A percentile compares a stretch with the other conserved stretches of the same genome.
phyloP scores from a whole-genome alignment of 805 yeast genomes.

The Zygosaccharomyces gambellarensis region DNA sequence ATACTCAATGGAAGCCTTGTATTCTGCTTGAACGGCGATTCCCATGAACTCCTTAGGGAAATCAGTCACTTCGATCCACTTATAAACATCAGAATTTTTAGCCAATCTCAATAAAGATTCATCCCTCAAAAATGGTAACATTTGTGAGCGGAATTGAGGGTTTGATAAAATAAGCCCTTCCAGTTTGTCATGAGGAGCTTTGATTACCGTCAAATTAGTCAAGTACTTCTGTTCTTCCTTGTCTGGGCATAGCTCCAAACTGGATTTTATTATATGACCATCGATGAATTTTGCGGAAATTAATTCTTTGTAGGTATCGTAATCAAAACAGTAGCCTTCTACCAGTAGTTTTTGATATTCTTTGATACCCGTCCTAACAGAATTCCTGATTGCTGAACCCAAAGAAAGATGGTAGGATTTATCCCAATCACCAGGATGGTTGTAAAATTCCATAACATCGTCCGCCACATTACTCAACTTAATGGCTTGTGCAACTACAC shows the following conservation, averaged over 20 bases:
- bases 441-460: conserved; percentile 22
- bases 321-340: conserved; percentile 32
- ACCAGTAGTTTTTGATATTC: conserved; percentile 23
- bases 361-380: conserved; percentile 24
- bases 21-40: conserved; percentile 30
- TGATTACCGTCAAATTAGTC: conserved; percentile 19
- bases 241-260: conserved; percentile 20
- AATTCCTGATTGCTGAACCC: conserved; percentile 26
- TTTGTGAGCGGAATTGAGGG: conserved; percentile 12
- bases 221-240: conserved; percentile 19
- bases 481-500: conserved; percentile 29
- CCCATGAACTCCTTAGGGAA: conserved; percentile 29
- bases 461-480: conserved; percentile 23
- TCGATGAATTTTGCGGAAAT: conserved; percentile 19
- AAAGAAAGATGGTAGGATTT: conserved; percentile 30
- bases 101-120: conserved; percentile 24
- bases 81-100: conserved; percentile 11
- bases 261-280: conserved; percentile 16
- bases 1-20: conserved; percentile 20
- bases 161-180: conserved; percentile 15
- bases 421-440: conserved; percentile 35
- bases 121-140: conserved; percentile 25
- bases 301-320: conserved; percentile 30
- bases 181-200: conserved; percentile 11
- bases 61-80: conserved; percentile 18